Base-by-base conservation (phyloP, 2,329 filamentous ascomycete species). In the Dothideomycetes sp. region DNA sequence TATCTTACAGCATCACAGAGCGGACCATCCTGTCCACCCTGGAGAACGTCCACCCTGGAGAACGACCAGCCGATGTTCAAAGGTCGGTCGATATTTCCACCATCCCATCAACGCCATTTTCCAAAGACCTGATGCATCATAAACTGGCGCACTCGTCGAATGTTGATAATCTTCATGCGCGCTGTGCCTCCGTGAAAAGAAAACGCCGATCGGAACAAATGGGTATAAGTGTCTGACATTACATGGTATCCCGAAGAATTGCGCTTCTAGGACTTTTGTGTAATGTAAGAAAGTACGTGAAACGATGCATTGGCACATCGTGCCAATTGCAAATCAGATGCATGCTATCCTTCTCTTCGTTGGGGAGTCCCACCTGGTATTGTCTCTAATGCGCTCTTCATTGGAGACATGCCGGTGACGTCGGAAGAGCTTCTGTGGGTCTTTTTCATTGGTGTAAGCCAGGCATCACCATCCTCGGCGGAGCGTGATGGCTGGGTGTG, bases 401-500 rank as follows among this genome's bases (percentile, higher is more conserved):
- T 41, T 7, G 39, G 39, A 5, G 39, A 41, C 17, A 41, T 18
- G n/a, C 39, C 39, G 11, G 34, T 41, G 3, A 36, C 34, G 9
- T 41, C 39, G 3, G 39, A 41, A 33, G 39, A 41, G 30, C 39
- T 41, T 33, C 39, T 33, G 19, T 37, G 29, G 12, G 36, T 33
- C 16, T 41, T 41, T 30, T 33, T 41, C 19, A 37, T 34, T 9
- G 39, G 39, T 10, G 39, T 41, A 12, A 36, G 36, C n/a, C 34
- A 43, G 7, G 22, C 42, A 5, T 46, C 44, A 9, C 27, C 35
- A 5, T 46, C 44, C 7, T 35, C 41, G 18, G 41, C 31, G 3
- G 36, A 39, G 10, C 41, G 41, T 11, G 43, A 45, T 15, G 39
- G 30, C 10, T 41, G 27, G 5, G 40, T 43, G 24, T 46, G 34